Evolutionary conservation across 495 filamentous ascomycete species (phyloP), one percentile per base, ranked within the genome.

Genomic region (Penicillium riverlandense): DNA sequence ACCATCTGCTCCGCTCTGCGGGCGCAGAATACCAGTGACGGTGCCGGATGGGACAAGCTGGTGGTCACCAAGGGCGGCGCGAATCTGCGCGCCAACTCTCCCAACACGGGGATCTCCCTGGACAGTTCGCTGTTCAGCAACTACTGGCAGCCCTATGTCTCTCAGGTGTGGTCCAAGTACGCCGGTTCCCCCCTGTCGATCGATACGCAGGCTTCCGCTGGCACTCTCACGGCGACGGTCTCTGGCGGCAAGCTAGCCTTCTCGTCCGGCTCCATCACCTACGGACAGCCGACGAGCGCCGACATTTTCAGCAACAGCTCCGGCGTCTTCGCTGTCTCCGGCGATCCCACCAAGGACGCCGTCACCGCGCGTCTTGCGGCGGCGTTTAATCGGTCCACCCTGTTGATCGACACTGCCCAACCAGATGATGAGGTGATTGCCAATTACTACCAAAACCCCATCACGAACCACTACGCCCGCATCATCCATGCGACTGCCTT

Each of bases 231-330:
- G 8, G 85, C 75, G 22, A 67, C 58, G 2, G 76, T 86, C n/a
- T 29, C 41, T 1, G 70, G 73, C 44, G 60, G 54, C 28, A 38
- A 63, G 7, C 67, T 88, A 11, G 67, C 54, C 10, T 80, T 88
- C 50, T 55, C 61, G 1, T 42, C 52, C 9, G 59, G 55, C 31
- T 70, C 61, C 11, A 70, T 71, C 37, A 47, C 67, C 0, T 88
- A 86, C 57, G 47, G 54, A 6, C 65, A 77, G 50, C 85, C 85
- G 2, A 63, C 67, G 16, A 72, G 78, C 0, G 61, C 54, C 11
- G 85, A 88, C 52, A 81, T 90, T 51, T 87, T 87, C 65, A 75
- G 68, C 48, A 86, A 84, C 69, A 80, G 72, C 51, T 78, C 74
- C n/a, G 85, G 85, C 0, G 77, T 83, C 0, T 90, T 90, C 55